Base-by-base conservation (phyloP, 768 basidiomycete genomes). In the Suillus decipiens region DNA sequence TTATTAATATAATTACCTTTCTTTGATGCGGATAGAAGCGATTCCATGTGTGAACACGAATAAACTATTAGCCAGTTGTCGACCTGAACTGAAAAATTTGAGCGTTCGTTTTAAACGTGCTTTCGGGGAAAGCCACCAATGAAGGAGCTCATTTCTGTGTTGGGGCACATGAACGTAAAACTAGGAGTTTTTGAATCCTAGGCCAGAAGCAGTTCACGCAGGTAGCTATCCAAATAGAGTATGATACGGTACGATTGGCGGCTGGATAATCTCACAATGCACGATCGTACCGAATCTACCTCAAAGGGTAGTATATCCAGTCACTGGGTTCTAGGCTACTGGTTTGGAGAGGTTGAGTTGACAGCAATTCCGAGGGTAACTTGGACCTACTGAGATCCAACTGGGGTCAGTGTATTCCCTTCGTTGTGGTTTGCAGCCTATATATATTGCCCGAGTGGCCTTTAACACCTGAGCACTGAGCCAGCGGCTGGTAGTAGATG, bases 141-240 rank as follows among this genome's bases (percentile, higher is more conserved):
- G 28, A 33, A 28, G 10, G 19, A 5, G 10, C 51, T 12, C 31
- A 53, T 17, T 53, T n/a, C 31, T 10, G 31, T 33, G 22, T 14
- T 56, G 54, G 15, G 54, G 22, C 36, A 24, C 15, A 17, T 28
- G 37, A 41, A 57, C 55, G 55, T 57, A 41, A 57, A 57, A 28
- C 17, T 17, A 31, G 22, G 15, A 56, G 15, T 15, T 24, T 19
- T 55, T 11, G 51, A 53, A 53, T 36, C 37, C 37, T 37, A 41
- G 34, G 3, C 56, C 56, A 57, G 56, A 57, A 57, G 56, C 9
- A 56, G 11, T 12, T 17, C n/a, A 56, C 10, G 5, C 24, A 56
- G 15, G 9, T 17, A 56, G 54, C 33, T 37, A 22, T 22, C 54
- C 34, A 55, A 55, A 55, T 55, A 34, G 54, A 36, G 51, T 6